Percentiles rank a stretch among this genome's conserved stretches.
Evolutionary conservation across 306 rosid genomes (phyloP).

Genomic region (Cucurbita maxima): DNA sequence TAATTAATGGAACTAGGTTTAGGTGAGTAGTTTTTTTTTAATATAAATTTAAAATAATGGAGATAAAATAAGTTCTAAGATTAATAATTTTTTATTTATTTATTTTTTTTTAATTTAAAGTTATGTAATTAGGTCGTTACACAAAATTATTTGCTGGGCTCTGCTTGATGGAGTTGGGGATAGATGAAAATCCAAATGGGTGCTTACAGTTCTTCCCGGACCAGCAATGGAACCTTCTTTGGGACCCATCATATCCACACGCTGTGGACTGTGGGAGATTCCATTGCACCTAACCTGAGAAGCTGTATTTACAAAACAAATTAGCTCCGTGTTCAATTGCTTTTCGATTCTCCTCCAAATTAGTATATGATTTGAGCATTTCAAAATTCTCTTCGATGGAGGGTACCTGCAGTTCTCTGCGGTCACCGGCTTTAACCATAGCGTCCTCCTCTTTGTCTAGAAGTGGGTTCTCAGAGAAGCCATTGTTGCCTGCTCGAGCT

Average conservation of each 20-base stretch:
- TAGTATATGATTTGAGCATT: background rate
- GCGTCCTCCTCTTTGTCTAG: constrained; percentile 35
- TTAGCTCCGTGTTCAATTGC: background rate
- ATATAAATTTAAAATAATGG: no score
- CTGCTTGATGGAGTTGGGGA: background rate
- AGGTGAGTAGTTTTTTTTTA: no score
- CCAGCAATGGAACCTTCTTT: background rate
- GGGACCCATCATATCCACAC: constrained; percentile 72
- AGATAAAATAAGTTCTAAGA: no score
- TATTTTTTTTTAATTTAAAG: no score
- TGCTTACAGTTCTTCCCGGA: background rate
- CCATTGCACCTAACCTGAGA: constrained; percentile 17
- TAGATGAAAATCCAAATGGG: constrained; percentile 4
- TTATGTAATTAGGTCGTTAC: no score
- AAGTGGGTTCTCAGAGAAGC: constrained; percentile 16
- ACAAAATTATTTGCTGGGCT: no score
- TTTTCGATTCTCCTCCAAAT: background rate
- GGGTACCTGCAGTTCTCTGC: constrained; percentile 26
- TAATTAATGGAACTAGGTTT: no score
- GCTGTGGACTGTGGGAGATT: constrained; percentile 22
- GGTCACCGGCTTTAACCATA: constrained; percentile 34
- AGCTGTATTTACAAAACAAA: background rate
- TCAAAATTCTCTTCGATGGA: constrained; percentile 34
- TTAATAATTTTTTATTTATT: no score
- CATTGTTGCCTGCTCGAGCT: constrained; percentile 18